Base-by-base conservation (phyloP, 129 eudicot genomes). In the Artemisia tridentata region DNA sequence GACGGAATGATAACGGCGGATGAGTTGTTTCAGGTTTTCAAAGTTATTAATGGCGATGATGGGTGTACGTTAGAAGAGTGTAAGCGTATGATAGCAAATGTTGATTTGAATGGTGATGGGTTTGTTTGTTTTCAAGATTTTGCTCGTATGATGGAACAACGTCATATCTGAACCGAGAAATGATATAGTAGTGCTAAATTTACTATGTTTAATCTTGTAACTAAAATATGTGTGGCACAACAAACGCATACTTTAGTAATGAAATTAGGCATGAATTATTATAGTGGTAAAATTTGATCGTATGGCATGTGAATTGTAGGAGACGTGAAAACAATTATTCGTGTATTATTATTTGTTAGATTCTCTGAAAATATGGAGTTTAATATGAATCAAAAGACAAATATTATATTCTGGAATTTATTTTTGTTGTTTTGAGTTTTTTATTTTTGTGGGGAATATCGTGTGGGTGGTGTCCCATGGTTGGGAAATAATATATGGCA, bases 101-200 rank as follows among this genome's bases (percentile, higher is more conserved):
- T 88, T 29, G 96, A 88, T 57, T 77, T 50, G 18, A 86, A 84
- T 52, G 86, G 84, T 4, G 96, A 91, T 20, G 98, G 98, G 49
- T 77, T 88, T 74, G 98, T 91, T 3, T 91, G 98, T 68, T 91
- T 88, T 58, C 86, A 83, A 81, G 98, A 91, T 74, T 91, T 91
- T 50, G 50, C 72, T n/a, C 72, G 68, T 25, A 91, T 91, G 98
- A 91, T 91, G 98, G 88, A 60, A 29, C 80, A 55, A 38, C 84
- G 73, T 15, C 54, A 11, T 11, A 11, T 13, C 4, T 49, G 18
- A 20, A 54, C 7, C 5, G 7, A 16, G 25, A 16, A 54, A 17
- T 10, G 7, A 54, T 49, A 48, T 7, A 6, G n/a, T n/a, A 48
- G 12, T 1, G 2, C 14, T n/a, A 49, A 49, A 49, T 49, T 15